Evolutionary conservation across 2,329 filamentous ascomycete genomes (phyloP).

Genomic region (Pseudohalonectria lignicola): DNA sequence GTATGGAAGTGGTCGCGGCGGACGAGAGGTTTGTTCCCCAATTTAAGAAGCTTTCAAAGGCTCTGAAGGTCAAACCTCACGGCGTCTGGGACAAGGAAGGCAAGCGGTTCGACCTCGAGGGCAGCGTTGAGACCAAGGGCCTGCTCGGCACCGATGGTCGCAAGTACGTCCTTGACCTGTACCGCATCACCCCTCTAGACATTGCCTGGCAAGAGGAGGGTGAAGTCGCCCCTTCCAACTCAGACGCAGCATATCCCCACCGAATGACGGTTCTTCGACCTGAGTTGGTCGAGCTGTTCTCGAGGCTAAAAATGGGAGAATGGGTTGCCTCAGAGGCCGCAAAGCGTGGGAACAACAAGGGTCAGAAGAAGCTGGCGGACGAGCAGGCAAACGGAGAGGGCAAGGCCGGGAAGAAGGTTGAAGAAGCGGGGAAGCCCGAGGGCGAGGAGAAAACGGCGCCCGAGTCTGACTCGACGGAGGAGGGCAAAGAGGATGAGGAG

Average conservation of each 20-base stretch:
- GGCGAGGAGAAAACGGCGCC: slow-evolving; percentile 19
- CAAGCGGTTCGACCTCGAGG: slow-evolving; percentile 81
- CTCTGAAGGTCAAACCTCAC: slow-evolving; percentile 86
- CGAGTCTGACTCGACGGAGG: slow-evolving; percentile 7
- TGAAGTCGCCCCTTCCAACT: slow-evolving; percentile 25
- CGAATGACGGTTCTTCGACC: slow-evolving; percentile 89
- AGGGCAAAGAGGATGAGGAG: slow-evolving; percentile 4
- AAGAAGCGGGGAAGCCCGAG: slow-evolving; percentile 21
- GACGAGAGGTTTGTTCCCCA: slow-evolving; percentile 75
- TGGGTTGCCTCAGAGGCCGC: slow-evolving; percentile 75
- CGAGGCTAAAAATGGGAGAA: slow-evolving; percentile 75
- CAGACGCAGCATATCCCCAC: slow-evolving; percentile 64
- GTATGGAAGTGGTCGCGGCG: slow-evolving; percentile 87
- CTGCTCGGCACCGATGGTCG: slow-evolving; percentile 92
- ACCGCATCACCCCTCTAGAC: slow-evolving; percentile 87
- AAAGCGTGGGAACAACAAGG: slow-evolving; percentile 38
- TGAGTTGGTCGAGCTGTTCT: slow-evolving; percentile 80
- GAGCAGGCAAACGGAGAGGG: slow-evolving; percentile 13
- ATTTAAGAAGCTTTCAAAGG: slow-evolving; percentile 85
- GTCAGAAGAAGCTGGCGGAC: slow-evolving; percentile 14
- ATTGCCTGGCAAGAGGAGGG: slow-evolving; percentile 81
- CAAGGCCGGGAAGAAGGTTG: slow-evolving; percentile 16
- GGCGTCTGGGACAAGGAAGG: slow-evolving; percentile 96
- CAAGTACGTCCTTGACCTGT: slow-evolving; percentile 95
- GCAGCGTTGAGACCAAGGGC: slow-evolving; percentile 95